Evolutionary conservation across 768 basidiomycete genomes (phyloP).

Genomic region (Trametopsis cervina): DNA sequence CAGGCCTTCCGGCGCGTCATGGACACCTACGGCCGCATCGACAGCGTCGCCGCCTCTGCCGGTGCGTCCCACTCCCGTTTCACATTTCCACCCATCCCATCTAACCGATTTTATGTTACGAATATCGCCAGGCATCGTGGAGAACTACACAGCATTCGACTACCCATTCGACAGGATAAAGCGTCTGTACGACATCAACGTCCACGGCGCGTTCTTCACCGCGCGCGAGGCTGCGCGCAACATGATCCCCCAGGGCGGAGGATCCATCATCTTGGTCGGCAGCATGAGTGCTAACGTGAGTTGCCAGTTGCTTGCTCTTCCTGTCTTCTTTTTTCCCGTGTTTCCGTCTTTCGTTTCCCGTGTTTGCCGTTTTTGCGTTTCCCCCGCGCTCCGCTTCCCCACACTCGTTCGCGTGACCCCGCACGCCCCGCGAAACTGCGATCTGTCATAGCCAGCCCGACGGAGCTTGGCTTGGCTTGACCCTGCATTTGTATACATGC

Average conservation of each 20-base stretch:
- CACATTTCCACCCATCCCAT: no score
- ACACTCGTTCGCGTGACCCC: no score
- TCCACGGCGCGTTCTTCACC: conserved; percentile 93
- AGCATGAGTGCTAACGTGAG: conserved; percentile 88
- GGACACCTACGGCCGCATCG: conserved; percentile 63
- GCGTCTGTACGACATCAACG: conserved; percentile 85
- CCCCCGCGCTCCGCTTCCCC: no score
- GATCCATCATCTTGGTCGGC: conserved; percentile 79
- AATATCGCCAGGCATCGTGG: conserved; percentile 78
- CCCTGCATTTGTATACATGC: no score
- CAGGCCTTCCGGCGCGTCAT: conserved; percentile 59
- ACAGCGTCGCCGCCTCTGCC: conserved; percentile 84
- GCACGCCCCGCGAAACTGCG: background rate
- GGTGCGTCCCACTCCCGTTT: conserved; percentile 37
- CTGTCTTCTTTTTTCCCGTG: background rate
- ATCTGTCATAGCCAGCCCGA: no score
- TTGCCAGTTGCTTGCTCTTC: no score
- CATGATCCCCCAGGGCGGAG: conserved; percentile 79
- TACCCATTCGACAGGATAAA: conserved; percentile 85
- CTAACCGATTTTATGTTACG: no score
- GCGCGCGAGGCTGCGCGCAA: conserved; percentile 89
- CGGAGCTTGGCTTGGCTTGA: no score
- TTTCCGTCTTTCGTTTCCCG: background rate
- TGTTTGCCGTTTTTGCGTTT: background rate
- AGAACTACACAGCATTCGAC: conserved; percentile 84